These are phyloP conservation scores for Neofusicoccum ribis DNA, from an alignment of 2,329 filamentous ascomycete species.

Conservation along the genomic window DNA sequence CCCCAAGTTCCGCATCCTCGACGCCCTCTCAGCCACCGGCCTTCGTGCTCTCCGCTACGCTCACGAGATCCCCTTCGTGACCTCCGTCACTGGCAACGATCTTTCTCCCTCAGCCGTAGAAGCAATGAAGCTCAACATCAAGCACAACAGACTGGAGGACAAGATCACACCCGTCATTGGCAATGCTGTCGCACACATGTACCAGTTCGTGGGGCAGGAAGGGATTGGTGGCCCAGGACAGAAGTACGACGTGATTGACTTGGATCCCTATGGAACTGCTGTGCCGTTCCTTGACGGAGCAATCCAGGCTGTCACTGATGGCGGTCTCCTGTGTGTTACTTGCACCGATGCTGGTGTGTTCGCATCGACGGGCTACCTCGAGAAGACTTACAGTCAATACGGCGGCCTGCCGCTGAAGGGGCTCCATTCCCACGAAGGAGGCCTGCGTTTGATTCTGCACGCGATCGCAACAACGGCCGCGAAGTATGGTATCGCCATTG, in stretches of 20 bases:
- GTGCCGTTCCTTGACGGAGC: conserved; percentile 90
- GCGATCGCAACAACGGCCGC: conserved; percentile 77
- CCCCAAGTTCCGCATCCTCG: conserved; percentile 73
- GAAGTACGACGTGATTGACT: conserved; percentile 89
- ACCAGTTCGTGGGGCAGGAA: conserved; percentile 62
- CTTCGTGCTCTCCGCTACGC: conserved; percentile 89
- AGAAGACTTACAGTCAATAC: conserved; percentile 93
- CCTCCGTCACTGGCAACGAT: conserved; percentile 85
- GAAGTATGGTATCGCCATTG: conserved; percentile 82
- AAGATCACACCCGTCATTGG: conserved; percentile 73
- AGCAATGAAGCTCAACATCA: conserved; percentile 80
- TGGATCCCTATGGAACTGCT: conserved; percentile 94
- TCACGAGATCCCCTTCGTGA: conserved; percentile 83
- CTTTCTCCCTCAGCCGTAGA: conserved; percentile 74
- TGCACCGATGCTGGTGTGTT: conserved; percentile 96
- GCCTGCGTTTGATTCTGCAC: conserved; percentile 82
- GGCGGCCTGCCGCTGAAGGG: conserved; percentile 87
- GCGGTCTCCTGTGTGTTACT: conserved; percentile 88
- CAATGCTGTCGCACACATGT: conserved; percentile 92
- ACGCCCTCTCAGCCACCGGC: conserved; percentile 91
- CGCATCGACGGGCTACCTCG: conserved; percentile 89
- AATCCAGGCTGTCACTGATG: conserved; percentile 81
- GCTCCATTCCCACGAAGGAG: conserved; percentile 82
- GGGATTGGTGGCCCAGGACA: conserved; percentile 38
- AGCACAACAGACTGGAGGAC: conserved; percentile 73